These are phyloP conservation scores for Pleurotus tuoliensis DNA, from an alignment of 768 basidiomycete genomes.

Conservation along the genomic window DNA sequence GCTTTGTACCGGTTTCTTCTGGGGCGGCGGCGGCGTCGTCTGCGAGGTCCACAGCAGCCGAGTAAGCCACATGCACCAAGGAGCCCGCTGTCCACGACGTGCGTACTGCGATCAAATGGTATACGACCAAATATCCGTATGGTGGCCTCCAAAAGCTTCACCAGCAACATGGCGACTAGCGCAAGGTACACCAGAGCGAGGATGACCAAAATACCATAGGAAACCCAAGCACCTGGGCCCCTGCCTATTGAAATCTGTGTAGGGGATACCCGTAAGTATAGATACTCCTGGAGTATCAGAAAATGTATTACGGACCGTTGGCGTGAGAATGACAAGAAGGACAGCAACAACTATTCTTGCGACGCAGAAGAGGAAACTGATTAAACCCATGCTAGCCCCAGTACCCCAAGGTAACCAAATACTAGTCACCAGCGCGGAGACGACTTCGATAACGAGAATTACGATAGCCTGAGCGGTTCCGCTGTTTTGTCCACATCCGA, in stretches of 20 bases:
- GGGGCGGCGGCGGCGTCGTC: constrained; percentile 27
- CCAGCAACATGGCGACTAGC: constrained; percentile 75
- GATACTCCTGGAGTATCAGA: too few relatives aligned
- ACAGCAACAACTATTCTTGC: constrained; percentile 88
- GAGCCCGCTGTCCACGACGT: constrained; percentile 82
- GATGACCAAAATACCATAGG: constrained; percentile 88
- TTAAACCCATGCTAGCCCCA: constrained; percentile 94
- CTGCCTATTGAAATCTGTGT: constrained; percentile 77
- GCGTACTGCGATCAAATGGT: constrained; percentile 80
- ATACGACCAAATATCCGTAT: constrained; percentile 73
- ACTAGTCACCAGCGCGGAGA: constrained; percentile 82
- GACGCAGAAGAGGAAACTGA: constrained; percentile 91
- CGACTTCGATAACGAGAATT: constrained; percentile 85
- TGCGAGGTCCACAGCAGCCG: constrained; percentile 58
- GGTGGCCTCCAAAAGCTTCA: constrained; percentile 83
- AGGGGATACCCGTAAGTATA: not conserved
- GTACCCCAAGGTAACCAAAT: constrained; percentile 97
- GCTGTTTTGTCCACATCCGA: constrained; percentile 86
- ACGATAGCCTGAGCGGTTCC: constrained; percentile 92
- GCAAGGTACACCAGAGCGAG: constrained; percentile 78
- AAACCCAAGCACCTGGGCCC: constrained; percentile 86
- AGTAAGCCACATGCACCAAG: constrained; percentile 75
- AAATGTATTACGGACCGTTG: constrained; percentile 56
- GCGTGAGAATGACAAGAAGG: constrained; percentile 84
- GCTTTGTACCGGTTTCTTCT: constrained; percentile 10